Percentiles rank a stretch among this genome's conserved stretches.
These are phyloP conservation scores for Trichosporon asahii DNA, from an alignment of 1,284 basidiomycete genomes.

Conservation along the genomic window DNA sequence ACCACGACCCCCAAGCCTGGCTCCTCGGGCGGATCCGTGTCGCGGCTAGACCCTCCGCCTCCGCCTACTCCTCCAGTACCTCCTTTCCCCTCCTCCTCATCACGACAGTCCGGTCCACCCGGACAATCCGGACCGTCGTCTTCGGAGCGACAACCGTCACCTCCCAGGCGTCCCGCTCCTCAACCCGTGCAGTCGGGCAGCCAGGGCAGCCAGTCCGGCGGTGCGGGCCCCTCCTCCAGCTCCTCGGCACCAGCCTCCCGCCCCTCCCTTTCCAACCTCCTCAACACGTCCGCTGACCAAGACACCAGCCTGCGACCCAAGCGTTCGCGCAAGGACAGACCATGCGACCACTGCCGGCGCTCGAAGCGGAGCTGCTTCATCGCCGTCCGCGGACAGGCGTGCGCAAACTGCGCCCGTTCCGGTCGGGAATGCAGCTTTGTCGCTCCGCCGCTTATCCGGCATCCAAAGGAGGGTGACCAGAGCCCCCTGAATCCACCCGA, in stretches of 20 bases:
- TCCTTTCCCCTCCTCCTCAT: neutral
- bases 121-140: no score
- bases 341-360: constrained; percentile 28
- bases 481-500: neutral
- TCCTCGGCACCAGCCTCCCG: neutral
- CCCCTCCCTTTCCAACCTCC: neutral
- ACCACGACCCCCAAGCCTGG: neutral
- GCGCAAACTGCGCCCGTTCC: constrained; percentile 20
- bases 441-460: constrained; percentile 22
- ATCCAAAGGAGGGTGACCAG: constrained; percentile 19
- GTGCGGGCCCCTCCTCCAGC: neutral
- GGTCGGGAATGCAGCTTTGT: constrained; percentile 23
- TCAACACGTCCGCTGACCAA: constrained; percentile 1
- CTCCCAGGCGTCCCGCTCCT: neutral
- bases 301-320: constrained; percentile 19
- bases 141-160: neutral
- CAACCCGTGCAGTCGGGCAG: neutral
- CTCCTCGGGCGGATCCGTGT: neutral
- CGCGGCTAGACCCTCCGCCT: neutral
- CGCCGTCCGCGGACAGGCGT: constrained; percentile 23
- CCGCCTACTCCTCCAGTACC: neutral
- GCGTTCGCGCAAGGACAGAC: constrained; percentile 27
- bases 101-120: neutral
- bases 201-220: no score
- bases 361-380: constrained; percentile 26